Percentiles rank a stretch among this genome's conserved stretches.
These are phyloP conservation scores for Acacia pycnantha DNA, from an alignment of 331 rosid genomes.

Conservation along the genomic window DNA sequence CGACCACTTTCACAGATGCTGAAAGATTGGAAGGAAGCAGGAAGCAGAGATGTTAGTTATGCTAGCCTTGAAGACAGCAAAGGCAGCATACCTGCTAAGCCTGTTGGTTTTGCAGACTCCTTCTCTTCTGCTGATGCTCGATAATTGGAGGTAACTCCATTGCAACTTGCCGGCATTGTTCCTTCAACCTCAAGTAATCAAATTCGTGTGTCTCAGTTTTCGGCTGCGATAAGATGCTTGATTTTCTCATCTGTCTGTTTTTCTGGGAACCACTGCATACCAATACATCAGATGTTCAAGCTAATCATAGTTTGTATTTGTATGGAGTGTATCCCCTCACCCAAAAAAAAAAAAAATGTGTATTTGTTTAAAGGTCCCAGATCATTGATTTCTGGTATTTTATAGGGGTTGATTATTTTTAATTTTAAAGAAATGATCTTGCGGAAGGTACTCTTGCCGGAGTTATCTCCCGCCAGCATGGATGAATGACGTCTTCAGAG, in stretches of 20 bases:
- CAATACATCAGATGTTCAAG: not conserved
- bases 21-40: constrained; percentile 71
- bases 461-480: not conserved
- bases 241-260: not conserved
- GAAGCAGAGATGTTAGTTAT: constrained; percentile 44
- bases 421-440: not conserved
- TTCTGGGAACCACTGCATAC: constrained; percentile 9
- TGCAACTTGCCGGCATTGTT: constrained; percentile 7
- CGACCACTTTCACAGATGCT: constrained; percentile 73
- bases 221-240: not conserved
- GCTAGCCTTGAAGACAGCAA: constrained; percentile 54
- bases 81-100: constrained; percentile 68
- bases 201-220: not conserved
- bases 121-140: constrained; percentile 67
- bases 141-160: constrained; percentile 37
- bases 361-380: not conserved
- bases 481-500: not conserved
- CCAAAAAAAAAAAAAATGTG: not conserved
- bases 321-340: not conserved
- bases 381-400: not conserved
- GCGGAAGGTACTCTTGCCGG: not conserved
- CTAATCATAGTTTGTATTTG: not conserved
- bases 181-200: constrained; percentile 2
- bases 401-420: not conserved
- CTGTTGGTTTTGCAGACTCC: constrained; percentile 69